Conservation (phyloP, 441 rosid species). For the Corymbia citriodora region DNA sequence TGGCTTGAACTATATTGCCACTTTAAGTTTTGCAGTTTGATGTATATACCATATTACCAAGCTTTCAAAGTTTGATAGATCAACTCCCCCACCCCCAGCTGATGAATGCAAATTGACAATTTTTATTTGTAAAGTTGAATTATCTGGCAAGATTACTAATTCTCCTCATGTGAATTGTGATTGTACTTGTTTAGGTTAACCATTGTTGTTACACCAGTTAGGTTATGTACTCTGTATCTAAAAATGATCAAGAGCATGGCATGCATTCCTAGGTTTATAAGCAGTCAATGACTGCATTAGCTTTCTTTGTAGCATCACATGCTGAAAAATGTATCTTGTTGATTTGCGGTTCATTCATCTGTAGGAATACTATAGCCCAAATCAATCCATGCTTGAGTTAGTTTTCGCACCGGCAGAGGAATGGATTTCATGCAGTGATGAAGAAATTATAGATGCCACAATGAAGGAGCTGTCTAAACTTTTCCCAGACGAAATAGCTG, state of each 20-base stretch:
- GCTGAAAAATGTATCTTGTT: not conserved
- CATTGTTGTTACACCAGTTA: not conserved
- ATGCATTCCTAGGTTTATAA: not conserved
- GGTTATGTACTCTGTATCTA: not conserved
- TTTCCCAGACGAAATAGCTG: conserved; percentile 82
- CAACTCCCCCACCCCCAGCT: not conserved
- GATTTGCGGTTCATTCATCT: not conserved
- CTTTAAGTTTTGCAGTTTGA: not conserved
- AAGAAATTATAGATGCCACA: conserved; percentile 85
- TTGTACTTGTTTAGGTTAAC: not conserved
- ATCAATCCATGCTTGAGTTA: conserved; percentile 89
- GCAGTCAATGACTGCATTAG: not conserved
- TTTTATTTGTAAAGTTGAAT: not conserved
- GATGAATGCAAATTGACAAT: not conserved
- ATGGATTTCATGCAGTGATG: conserved; percentile 76
- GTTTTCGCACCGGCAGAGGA: conserved; percentile 97
- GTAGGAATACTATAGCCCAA: conserved; percentile 85
- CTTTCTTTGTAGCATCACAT: not conserved
- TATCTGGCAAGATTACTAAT: not conserved
- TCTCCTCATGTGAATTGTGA: not conserved
- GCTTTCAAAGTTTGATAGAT: not conserved
- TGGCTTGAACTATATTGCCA: not conserved
- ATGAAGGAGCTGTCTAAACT: conserved; percentile 91
- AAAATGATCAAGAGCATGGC: not conserved
- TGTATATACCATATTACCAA: not conserved